phyloP scores from a whole-genome alignment of 371 early-diverging fungal species.

The Rhizopus arrhizus region DNA sequence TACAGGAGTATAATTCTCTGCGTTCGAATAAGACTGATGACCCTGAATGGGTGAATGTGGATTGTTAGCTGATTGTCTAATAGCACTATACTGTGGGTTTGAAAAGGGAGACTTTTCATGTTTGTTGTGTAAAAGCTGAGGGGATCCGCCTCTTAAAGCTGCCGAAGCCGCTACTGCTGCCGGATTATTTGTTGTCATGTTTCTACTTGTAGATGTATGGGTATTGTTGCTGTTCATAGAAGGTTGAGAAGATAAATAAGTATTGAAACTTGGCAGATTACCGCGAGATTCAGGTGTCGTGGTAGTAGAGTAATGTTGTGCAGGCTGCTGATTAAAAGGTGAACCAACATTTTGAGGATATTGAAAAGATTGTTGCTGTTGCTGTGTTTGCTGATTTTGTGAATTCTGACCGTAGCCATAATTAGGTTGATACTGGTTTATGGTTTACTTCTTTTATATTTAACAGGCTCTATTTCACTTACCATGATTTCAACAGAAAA shows the following conservation, averaged over 20 bases:
- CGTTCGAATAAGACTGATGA: too few relatives aligned
- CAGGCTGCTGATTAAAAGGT: neutral
- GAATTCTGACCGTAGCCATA: neutral
- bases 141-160: neutral
- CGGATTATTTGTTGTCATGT: too few relatives aligned
- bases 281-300: neutral
- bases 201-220: neutral
- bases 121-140: too few relatives aligned
- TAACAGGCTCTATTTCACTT: too few relatives aligned
- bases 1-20: too few relatives aligned
- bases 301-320: neutral
- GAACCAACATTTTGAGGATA: neutral
- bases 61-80: too few relatives aligned
- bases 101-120: too few relatives aligned
- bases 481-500: too few relatives aligned
- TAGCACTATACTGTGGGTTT: too few relatives aligned
- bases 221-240: neutral
- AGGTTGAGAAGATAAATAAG: neutral
- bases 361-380: constrained; percentile 1
- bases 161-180: neutral
- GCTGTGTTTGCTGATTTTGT: neutral
- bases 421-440: neutral
- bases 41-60: too few relatives aligned
- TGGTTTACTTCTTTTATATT: too few relatives aligned
- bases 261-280: neutral